Evolutionary conservation across 176 grass and related monocot species (phyloP).

Genomic region (Hsuehochloa calcarea): DNA sequence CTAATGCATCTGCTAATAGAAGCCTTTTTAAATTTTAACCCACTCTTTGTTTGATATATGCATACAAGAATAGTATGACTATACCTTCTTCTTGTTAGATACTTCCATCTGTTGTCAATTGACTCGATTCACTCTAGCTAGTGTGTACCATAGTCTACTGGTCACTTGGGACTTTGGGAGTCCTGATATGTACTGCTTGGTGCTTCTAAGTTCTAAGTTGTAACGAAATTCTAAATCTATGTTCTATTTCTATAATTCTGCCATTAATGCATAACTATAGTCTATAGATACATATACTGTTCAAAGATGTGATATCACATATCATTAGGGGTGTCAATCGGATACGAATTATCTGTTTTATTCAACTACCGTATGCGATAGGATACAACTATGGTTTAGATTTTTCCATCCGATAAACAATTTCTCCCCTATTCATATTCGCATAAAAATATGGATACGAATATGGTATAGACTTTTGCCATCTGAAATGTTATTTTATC

Average conservation of each 20-base stretch:
- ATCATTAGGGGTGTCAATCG: too few species aligned
- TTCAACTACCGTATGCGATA: too few species aligned
- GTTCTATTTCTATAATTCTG: not conserved
- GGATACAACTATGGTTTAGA: too few species aligned
- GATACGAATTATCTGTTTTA: too few species aligned
- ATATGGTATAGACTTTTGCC: too few species aligned
- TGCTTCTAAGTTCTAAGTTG: not conserved
- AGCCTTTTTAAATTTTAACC: not conserved
- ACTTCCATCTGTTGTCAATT: not conserved
- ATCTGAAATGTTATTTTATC: too few species aligned
- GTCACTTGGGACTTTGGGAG: not conserved
- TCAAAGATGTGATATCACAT: not conserved
- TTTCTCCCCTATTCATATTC: too few species aligned
- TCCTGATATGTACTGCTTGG: not conserved
- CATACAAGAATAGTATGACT: not conserved
- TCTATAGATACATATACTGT: not conserved
- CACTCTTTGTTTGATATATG: constrained; percentile 5
- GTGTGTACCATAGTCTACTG: not conserved
- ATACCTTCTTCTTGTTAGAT: constrained; percentile 11
- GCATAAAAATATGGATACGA: too few species aligned
- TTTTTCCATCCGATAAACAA: too few species aligned
- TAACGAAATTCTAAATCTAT: not conserved
- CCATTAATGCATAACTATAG: not conserved
- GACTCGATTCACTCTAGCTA: not conserved
- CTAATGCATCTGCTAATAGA: not conserved